Evolutionary conservation across 202 grass and related monocot species (phyloP).

Genomic region (Carex arenaria): DNA sequence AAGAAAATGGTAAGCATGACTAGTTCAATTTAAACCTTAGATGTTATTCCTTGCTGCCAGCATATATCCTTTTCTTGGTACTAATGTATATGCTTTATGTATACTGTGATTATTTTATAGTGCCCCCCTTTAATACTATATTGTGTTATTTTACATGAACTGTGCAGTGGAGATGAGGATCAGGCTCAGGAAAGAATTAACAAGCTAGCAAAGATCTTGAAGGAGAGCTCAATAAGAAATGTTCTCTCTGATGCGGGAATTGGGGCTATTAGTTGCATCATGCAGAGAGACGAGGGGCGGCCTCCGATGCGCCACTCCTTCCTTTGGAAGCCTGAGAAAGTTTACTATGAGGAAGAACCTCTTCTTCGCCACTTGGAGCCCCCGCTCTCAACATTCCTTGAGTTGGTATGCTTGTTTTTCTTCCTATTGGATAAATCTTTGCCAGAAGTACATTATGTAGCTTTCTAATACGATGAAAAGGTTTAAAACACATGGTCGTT

Average conservation of each 20-base stretch:
- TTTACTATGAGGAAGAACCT: slow-evolving; percentile 92
- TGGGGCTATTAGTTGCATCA: slow-evolving; percentile 87
- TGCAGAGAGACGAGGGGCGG: slow-evolving; percentile 97
- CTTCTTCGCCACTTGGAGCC: slow-evolving; percentile 94
- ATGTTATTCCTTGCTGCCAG: not conserved
- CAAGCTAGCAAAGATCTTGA: slow-evolving; percentile 94
- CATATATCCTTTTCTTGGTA: not conserved
- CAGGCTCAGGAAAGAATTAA: slow-evolving; percentile 97
- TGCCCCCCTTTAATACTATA: not conserved
- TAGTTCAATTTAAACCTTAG: not conserved
- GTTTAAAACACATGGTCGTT: not conserved
- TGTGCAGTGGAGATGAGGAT: slow-evolving; percentile 91
- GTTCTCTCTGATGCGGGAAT: slow-evolving; percentile 66
- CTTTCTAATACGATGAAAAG: not conserved
- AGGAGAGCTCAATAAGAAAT: slow-evolving; percentile 65
- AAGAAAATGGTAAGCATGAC: not conserved
- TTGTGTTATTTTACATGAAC: not conserved
- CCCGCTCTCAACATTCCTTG: slow-evolving; percentile 90
- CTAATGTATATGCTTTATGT: not conserved
- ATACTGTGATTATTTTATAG: not conserved
- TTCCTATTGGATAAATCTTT: slow-evolving; percentile 1
- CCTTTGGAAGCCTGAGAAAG: slow-evolving; percentile 73
- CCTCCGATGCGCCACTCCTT: slow-evolving; percentile 96
- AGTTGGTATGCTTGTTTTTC: slow-evolving; percentile 57
- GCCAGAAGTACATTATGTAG: not conserved